phyloP scores from a whole-genome alignment of 2,329 filamentous ascomycete genomes.

The Colletotrichum kahawae region DNA sequence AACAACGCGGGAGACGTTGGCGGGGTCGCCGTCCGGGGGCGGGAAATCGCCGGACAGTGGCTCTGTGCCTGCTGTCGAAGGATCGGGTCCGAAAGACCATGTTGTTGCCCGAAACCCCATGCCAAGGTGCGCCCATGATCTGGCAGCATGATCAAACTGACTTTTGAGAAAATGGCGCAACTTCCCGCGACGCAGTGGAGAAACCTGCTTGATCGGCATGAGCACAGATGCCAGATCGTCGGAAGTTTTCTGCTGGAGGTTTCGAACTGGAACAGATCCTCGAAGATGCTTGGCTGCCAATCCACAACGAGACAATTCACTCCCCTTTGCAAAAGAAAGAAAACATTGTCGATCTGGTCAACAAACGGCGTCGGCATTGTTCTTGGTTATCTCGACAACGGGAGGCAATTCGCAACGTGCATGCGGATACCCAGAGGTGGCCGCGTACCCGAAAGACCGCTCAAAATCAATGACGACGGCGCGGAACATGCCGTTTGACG shows the following conservation, averaged over 20 bases:
- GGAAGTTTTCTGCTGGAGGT: neutral
- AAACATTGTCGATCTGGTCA: neutral
- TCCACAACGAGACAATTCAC: neutral
- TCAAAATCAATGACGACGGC: neutral
- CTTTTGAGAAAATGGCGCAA: neutral
- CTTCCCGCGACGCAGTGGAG: neutral
- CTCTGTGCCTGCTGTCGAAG: neutral
- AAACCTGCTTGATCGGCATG: neutral
- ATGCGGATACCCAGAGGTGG: neutral
- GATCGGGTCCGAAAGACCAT: neutral
- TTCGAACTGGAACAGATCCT: neutral
- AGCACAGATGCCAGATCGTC: constrained; percentile 6
- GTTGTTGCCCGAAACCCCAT: neutral
- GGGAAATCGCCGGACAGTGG: neutral
- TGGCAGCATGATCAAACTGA: constrained; percentile 2
- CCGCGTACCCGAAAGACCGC: neutral
- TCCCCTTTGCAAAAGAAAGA: neutral
- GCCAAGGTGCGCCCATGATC: constrained; percentile 7
- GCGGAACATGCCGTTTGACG: neutral
- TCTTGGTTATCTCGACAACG: neutral
- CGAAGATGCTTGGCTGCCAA: neutral
- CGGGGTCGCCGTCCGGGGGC: neutral
- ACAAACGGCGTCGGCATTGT: neutral
- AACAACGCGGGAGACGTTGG: neutral
- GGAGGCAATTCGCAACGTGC: neutral